Base-by-base conservation (phyloP, 441 rosid genomes). In the Manihot esculenta region DNA sequence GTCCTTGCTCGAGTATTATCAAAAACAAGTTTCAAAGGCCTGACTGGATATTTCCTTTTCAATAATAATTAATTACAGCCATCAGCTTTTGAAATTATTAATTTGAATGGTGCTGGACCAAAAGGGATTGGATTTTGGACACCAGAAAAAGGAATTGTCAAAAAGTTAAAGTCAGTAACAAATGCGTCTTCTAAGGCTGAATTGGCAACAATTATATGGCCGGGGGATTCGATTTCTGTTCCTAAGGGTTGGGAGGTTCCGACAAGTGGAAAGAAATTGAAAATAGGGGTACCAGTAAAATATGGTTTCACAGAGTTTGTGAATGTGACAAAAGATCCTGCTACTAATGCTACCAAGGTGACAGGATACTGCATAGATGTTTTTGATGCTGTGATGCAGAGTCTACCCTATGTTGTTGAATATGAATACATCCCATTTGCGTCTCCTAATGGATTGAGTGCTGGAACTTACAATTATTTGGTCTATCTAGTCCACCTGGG, bases 171-270 rank as follows among this genome's bases (percentile, higher is more conserved):
- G 3, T 14, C 68, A 23, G 7, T 1, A 21, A 3, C 44, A 41
- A 78, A 73, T 1, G 5, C 0, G 4, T 23, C 75, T 51, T 79
- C 84, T 0, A 80, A 75, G 20, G n/a, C 20, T 10, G 5, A 18
- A 44, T 77, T 87, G 2, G 69, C 78, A 38, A 2, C 80, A 0
- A 76, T 85, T 20, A 77, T 83, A 44, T 88, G 92, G 94, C 92
- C 91, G 1, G 92, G 96, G 66, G 89, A 88, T 62, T 21, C 78
- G 1, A 61, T 11, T 42, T 62, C 0, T 48, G 14, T 72, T 61
- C 92, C 94, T 0, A 88, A 41, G 68, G 95, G 95, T 13, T 89
- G 93, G 90, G 84, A 86, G 73, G 58, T 89, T 8, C 90, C 90
- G 0, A 74, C 80, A 0, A 79, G 70, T 3, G 88, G 83, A 60